Conservation (phyloP, 2,329 filamentous ascomycete genomes). For the Cercospora sp. region DNA sequence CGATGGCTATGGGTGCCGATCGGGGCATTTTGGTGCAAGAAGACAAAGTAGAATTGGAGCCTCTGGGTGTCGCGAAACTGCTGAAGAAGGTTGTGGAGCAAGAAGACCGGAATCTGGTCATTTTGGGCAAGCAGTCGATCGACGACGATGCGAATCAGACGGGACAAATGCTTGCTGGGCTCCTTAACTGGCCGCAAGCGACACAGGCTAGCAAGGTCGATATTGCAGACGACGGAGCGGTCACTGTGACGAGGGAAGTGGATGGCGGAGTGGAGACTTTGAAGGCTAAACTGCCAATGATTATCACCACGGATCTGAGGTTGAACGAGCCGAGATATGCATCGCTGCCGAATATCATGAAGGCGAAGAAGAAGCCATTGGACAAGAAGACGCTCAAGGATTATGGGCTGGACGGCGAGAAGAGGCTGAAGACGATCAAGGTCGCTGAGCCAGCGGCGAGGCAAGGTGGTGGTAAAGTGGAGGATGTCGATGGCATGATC, state of each 20-base stretch:
- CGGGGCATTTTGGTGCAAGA: conserved; percentile 74
- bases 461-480: conserved; percentile 94
- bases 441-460: conserved; percentile 83
- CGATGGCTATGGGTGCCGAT: conserved; percentile 98
- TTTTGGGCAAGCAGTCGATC: conserved; percentile 97
- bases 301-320: conserved; percentile 91
- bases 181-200: conserved; percentile 90
- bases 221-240: conserved; percentile 64
- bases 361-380: conserved; percentile 99
- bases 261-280: conserved; percentile 94
- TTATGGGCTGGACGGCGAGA: conserved; percentile 71
- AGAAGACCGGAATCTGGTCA: conserved; percentile 86
- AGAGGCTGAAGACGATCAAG: conserved; percentile 84
- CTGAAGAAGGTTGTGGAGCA: conserved; percentile 75
- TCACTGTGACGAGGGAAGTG: conserved; percentile 85
- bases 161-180: conserved; percentile 93
- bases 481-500: conserved; percentile 94
- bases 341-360: conserved; percentile 98
- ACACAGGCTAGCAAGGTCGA: conserved; percentile 87
- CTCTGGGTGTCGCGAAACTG: conserved; percentile 87
- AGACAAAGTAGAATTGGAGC: conserved; percentile 77
- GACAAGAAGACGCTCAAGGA: conserved; percentile 88
- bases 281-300: conserved; percentile 78
- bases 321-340: conserved; percentile 95
- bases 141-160: conserved; percentile 96